Evolutionary conservation across 2,329 filamentous ascomycete genomes (phyloP), one percentile per base, ranked within the genome.

Genomic region (Ilyonectria robusta): DNA sequence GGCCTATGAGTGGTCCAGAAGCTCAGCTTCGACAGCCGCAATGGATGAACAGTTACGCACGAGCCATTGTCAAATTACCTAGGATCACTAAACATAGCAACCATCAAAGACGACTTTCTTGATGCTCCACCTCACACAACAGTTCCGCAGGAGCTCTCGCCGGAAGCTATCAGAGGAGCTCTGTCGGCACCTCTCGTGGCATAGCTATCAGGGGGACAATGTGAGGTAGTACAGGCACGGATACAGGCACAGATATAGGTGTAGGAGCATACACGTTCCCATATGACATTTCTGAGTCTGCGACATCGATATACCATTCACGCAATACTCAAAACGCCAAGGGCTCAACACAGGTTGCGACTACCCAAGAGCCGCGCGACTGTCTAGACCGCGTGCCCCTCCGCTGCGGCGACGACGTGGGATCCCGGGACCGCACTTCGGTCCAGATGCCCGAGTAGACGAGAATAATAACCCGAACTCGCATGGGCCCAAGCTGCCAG

Each of bases 71-170:
- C 59, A 67, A 67, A 40, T 56, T 63, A 63, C 54, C 48, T 53
- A 62, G 23, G 23, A 51, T 21, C 33, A 57, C 70, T 65, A 70
- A 72, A 72, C 68, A 72, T 69, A 67, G 66, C 69, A 69, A 33
- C 53, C 29, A 67, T 58, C 26, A 68, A 42, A 11, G 62, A 66
- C 56, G 19, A 64, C 62, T 58, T 61, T 58, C 19, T 53, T 51
- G 50, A 62, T 48, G 21, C 59, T 55, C 50, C 50, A 62, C 50
- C 50, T 50, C 59, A 37, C 51, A 62, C 51, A 19, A 21, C 44
- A 46, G 44, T 46, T 2, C 44, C 5, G 21, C 44, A 46, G 44
- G 10, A 21, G 44, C 19, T 46, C n/a, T 46, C 19, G 11, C 44
- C 19, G 44, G 44, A 46, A 48, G 21, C 21, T 26, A 29, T 48